These are phyloP conservation scores for Gelatoporia subvermispora DNA, from an alignment of 768 basidiomycete species.

Conservation along the genomic window DNA sequence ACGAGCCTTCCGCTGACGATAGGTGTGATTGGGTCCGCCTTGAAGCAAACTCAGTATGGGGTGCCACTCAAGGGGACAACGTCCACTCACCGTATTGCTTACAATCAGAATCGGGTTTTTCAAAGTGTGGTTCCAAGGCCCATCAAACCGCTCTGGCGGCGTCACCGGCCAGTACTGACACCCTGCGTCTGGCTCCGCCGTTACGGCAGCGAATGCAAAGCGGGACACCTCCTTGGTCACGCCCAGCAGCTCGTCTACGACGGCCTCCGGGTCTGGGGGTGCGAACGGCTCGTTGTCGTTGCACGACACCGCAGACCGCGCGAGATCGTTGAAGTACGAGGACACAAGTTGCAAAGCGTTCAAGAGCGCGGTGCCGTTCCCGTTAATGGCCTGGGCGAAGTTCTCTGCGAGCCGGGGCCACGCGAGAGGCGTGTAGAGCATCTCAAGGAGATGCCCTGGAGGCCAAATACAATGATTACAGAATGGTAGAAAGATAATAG, in stretches of 20 bases:
- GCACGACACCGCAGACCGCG: conserved; percentile 27
- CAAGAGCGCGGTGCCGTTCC: conserved; percentile 20
- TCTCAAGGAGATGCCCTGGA: conserved; percentile 10
- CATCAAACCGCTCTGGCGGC: conserved; percentile 22
- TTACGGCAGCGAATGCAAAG: conserved; percentile 13
- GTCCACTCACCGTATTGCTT: conserved; percentile 17
- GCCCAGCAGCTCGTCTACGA: conserved; percentile 22
- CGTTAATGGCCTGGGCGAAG: conserved; percentile 20
- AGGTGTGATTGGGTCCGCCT: conserved; percentile 27
- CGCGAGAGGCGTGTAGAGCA: conserved; percentile 14
- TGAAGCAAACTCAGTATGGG: background rate
- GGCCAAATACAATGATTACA: background rate
- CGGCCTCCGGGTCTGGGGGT: conserved; percentile 10
- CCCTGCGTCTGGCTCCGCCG: conserved; percentile 22
- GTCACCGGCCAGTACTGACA: conserved; percentile 23
- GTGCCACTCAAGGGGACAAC: conserved; percentile 1
- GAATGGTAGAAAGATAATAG: too few species aligned
- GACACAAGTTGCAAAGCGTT: conserved; percentile 9
- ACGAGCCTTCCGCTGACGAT: conserved; percentile 20
- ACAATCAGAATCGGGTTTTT: conserved; percentile 22
- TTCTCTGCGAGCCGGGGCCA: conserved; percentile 18
- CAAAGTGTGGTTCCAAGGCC: conserved; percentile 27
- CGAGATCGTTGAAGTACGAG: conserved; percentile 8
- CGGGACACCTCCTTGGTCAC: conserved; percentile 16
- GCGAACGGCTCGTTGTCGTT: conserved; percentile 22